These are phyloP conservation scores for Clavulina sp. DNA, from an alignment of 768 basidiomycete genomes.

Conservation along the genomic window DNA sequence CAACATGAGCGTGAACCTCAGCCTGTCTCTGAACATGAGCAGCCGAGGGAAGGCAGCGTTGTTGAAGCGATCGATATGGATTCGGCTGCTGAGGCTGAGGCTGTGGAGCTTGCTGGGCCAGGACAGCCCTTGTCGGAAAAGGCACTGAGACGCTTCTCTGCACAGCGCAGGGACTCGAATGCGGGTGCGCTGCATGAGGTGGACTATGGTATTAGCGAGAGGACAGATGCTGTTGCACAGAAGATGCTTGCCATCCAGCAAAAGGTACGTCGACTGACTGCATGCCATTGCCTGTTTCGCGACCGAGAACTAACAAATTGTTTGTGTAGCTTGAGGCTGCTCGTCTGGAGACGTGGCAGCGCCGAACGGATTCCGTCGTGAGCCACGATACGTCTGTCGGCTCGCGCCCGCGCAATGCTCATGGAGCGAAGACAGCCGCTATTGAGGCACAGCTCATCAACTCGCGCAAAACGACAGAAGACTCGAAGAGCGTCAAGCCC, in stretches of 20 bases:
- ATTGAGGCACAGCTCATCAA: background rate
- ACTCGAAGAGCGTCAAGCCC: too few relatives aligned
- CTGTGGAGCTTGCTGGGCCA: constrained; percentile 26
- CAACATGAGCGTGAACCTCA: too few relatives aligned
- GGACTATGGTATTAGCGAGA: constrained; percentile 66
- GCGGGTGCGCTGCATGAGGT: constrained; percentile 58
- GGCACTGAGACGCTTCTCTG: constrained; percentile 54
- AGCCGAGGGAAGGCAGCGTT: constrained; percentile 19
- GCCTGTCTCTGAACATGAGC: too few relatives aligned
- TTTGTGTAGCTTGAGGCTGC: constrained; percentile 52
- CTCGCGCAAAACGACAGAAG: background rate
- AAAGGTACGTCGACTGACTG: constrained; percentile 47
- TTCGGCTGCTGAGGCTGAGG: constrained; percentile 30
- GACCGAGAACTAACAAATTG: constrained; percentile 3
- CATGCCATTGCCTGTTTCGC: background rate
- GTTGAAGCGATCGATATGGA: constrained; percentile 37
- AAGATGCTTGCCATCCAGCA: constrained; percentile 81
- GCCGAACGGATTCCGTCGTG: constrained; percentile 1
- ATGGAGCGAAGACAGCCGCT: background rate
- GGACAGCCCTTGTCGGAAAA: constrained; percentile 17
- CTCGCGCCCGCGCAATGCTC: background rate
- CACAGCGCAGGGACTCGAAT: constrained; percentile 25
- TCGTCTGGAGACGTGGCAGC: constrained; percentile 30
- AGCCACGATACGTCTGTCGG: background rate
- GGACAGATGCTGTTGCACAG: constrained; percentile 74